phyloP scores from a whole-genome alignment of 805 yeast species.

The Zygosaccharomyces siamensis region DNA sequence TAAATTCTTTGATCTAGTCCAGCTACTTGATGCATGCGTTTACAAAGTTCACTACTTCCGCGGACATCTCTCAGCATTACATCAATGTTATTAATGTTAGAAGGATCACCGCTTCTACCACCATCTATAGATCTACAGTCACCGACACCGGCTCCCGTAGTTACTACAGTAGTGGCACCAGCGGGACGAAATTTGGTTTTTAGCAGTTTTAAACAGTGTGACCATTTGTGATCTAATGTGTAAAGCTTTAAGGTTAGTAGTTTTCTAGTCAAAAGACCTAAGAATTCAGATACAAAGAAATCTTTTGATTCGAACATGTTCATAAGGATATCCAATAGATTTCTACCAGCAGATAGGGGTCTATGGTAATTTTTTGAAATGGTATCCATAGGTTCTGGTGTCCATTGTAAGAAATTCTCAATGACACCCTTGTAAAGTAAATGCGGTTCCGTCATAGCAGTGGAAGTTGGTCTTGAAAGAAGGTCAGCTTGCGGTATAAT shows the following conservation, averaged over 20 bases:
- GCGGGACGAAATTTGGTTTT: slow-evolving; percentile 16
- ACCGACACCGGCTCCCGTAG: not conserved
- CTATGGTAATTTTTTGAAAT: slow-evolving; percentile 10
- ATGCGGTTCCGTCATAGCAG: slow-evolving; percentile 1
- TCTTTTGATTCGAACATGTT: slow-evolving; percentile 27
- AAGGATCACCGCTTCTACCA: slow-evolving; percentile 1
- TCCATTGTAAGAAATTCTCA: slow-evolving; percentile 25
- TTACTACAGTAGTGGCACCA: slow-evolving; percentile 3
- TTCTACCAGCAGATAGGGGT: slow-evolving; percentile 9
- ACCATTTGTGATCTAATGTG: slow-evolving; percentile 26
- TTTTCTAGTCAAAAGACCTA: slow-evolving; percentile 22
- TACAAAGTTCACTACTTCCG: slow-evolving; percentile 49
- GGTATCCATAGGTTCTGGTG: slow-evolving; percentile 24
- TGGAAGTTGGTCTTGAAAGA: not conserved
- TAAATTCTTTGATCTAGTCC: slow-evolving; percentile 36
- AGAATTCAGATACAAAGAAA: slow-evolving; percentile 23
- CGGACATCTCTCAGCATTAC: slow-evolving; percentile 77
- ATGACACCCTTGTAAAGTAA: slow-evolving; percentile 20
- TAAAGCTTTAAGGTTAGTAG: slow-evolving; percentile 22
- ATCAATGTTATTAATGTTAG: slow-evolving; percentile 54
- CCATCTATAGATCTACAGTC: slow-evolving; percentile 2
- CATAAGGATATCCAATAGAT: slow-evolving; percentile 25
- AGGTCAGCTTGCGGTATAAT: not conserved
- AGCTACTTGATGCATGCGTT: slow-evolving; percentile 31
- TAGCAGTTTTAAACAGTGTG: slow-evolving; percentile 19